phyloP scores from a whole-genome alignment of 306 rosid species.

The Prunus mongolica region DNA sequence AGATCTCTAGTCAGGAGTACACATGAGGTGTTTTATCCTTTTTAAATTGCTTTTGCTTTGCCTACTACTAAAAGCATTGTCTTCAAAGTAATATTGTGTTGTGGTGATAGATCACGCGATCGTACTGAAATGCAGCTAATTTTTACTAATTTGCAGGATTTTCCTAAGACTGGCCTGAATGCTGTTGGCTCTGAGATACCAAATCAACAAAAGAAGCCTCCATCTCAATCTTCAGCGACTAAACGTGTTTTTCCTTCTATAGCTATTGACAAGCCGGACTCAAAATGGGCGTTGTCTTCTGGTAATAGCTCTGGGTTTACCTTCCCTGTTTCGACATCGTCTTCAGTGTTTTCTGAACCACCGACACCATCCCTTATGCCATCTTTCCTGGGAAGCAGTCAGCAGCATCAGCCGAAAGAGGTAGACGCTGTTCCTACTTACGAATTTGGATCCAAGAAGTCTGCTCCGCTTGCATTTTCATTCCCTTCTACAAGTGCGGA shows the following conservation, averaged over 20 bases:
- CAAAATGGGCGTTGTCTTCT: slow-evolving; percentile 55
- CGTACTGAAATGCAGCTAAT: not conserved
- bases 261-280: slow-evolving; percentile 49
- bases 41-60: not conserved
- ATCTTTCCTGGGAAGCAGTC: slow-evolving; percentile 32
- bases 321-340: slow-evolving; percentile 66
- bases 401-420: slow-evolving; percentile 32
- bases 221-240: slow-evolving; percentile 24
- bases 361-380: slow-evolving; percentile 83
- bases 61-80: not conserved
- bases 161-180: slow-evolving; percentile 20
- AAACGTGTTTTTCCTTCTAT: slow-evolving; percentile 67
- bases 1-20: slow-evolving; percentile 1
- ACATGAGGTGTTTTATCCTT: slow-evolving; percentile 12
- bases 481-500: slow-evolving; percentile 63
- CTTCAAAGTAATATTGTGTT: not conserved
- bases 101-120: not conserved
- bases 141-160: slow-evolving; percentile 38
- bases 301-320: slow-evolving; percentile 62
- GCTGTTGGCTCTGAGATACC: slow-evolving; percentile 8
- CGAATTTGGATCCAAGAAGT: slow-evolving; percentile 52
- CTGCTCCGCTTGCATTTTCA: slow-evolving; percentile 53
- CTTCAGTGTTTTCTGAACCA: slow-evolving; percentile 56
- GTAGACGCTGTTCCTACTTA: slow-evolving; percentile 39
- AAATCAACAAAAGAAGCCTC: slow-evolving; percentile 36